Evolutionary conservation across 2,329 filamentous ascomycete genomes (phyloP), one percentile per base, ranked within the genome.

Genomic region (Nemania sp.): DNA sequence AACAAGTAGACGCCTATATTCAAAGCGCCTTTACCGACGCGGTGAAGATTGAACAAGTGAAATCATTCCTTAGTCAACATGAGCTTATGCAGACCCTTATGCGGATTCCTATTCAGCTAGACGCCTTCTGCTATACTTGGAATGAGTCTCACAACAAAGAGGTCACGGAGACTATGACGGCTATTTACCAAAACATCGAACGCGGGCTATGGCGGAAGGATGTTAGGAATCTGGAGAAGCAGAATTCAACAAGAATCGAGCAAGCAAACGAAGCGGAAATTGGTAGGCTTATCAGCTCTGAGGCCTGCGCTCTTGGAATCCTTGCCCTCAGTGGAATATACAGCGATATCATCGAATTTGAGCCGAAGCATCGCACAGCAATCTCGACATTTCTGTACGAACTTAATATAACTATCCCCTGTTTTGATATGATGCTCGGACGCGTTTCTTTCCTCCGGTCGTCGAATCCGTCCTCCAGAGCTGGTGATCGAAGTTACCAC

Each of bases 51-150:
- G 13, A 70, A 20, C 59, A 78, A 6, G 73, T 83, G 15, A 60
- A 72, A 32, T 62, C 67, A 3, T 83, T 81, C 47, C 72, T 84
- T 7, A 4, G 79, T 52, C 6, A 62, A 0, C 77, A 79, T 66
- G 57, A 26, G 62, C 70, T 81, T 6, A 73, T 84, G 10, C 70
- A 79, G 55, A 75, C 70, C 5, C 76, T 84, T 29, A 75, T 81
- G 2, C 80, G 77, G n/a, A 83, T 84, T 49, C 83, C 82, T 0
- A 80, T 84, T 64, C 81, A 80, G 57, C 73, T 85, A 0, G 82
- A 84, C 74, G 82, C 82, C 1, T 63, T 84, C 26, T 84, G 82
- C 65, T 80, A 73, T 53, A 78, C 60, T 18, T 83, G 80, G 81
- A 64, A 70, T 0, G 66, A 73, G 27, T 60, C 73, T 22, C 15